Base-by-base conservation (phyloP, 2,329 filamentous ascomycete species). In the Fusarium armeniacum region DNA sequence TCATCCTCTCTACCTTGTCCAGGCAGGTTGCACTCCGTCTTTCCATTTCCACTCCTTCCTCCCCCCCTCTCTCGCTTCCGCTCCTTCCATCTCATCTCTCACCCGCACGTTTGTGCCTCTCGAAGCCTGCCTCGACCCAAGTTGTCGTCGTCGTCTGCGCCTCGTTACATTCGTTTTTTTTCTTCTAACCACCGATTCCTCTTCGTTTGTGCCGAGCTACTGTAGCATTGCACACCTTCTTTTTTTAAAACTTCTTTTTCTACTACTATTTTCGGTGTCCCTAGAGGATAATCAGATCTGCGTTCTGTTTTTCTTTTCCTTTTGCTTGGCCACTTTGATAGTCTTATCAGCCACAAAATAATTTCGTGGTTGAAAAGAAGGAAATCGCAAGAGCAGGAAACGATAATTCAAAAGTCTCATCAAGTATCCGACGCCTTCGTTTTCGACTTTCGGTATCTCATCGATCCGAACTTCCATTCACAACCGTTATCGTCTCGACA, bases 121-220 rank as follows among this genome's bases (percentile, higher is more conserved):
- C 33, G 52, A 46, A 69, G 71, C 69, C 67, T 67, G 67, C 71
- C 53, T 73, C 71, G 70, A 63, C 61, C 46, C 33, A 47, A 62
- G 55, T 30, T 72, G 55, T 30, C 70, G 70, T 69, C 67, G 70
- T 75, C 63, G 73, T 64, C 59, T 73, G 70, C 63, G 65, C 64
- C 52, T 57, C 62, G 35, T 70, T 75, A 54, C 28, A 58, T 70
- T 72, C 71, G 40, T 58, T 61, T 46, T 46, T 35, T 46, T 35
- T 54, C 53, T 44, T 44, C 24, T 40, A 40, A 66, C 61, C 26
- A 43, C 43, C 50, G 62, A 62, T 67, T 56, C 40, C 67, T 60
- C 45, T 57, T 28, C 52, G 53, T 40, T 52, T 53, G 57, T 57
- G 53, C 35, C 38, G 5, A 28, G 32, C 35, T 12, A 41, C 13